Evolutionary conservation across 1,284 basidiomycete species (phyloP), one percentile per base, ranked within the genome.

Genomic region (Microbotryum saponariae): DNA sequence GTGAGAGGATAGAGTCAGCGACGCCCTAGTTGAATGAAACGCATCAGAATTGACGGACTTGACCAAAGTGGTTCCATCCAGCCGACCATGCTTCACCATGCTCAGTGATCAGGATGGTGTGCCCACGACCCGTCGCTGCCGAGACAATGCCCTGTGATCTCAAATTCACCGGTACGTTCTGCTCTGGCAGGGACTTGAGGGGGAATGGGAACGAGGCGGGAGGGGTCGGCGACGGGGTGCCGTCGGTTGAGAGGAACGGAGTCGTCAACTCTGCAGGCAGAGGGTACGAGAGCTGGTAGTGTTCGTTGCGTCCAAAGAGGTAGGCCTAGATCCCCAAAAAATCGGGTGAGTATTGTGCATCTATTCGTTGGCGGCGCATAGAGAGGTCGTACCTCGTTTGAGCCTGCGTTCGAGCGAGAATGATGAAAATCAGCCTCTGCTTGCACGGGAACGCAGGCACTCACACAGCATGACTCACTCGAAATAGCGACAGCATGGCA

Each of bases 51-150:
- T 8, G 21, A 54, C 67, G 51, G 20, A 69, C 67, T 79, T 93
- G 91, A 20, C 90, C 91, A n/a, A 85, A 75, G 42, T 80, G 81
- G 74, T 97, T 97, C 66, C 81, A 82, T 0, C 93, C 93, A 8
- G 86, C 85, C 3, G 84, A 83, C 88, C 90, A 97, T 16, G 89
- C 82, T 49, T 82, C 79, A 7, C 92, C 93, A 23, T 85, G 81
- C 68, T 84, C 86, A 57, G 87, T 89, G 6, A 96, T 83, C 66
- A 97, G 77, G 64, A 97, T 74, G 12, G 88, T 85, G 75, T 97
- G 92, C 50, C 82, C 82, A 67, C 88, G 79, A 45, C 90, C 92
- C 69, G 84, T 85, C 0, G 89, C 90, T 0, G 90, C 93, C 62
- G 83, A 77, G 10, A 92, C 83, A 71, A 93, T 90, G 65, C 78